These are phyloP conservation scores for Sechiopsis laciniata DNA, from an alignment of 306 rosid species.

Conservation along the genomic window DNA sequence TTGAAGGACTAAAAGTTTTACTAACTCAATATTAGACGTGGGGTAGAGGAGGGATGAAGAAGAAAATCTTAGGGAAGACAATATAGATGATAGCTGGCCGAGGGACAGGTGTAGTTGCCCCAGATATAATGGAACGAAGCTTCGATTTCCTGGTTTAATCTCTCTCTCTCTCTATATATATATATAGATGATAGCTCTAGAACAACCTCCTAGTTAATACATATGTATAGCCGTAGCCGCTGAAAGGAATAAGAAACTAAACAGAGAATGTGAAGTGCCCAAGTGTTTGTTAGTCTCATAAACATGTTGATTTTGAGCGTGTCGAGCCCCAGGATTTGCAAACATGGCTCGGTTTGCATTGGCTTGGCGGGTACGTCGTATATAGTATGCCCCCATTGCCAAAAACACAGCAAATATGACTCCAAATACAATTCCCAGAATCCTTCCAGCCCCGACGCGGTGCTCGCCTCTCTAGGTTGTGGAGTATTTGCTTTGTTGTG, in stretches of 20 bases:
- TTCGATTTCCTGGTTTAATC: no score
- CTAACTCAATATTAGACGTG: background rate
- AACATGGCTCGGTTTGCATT: slow-evolving; percentile 39
- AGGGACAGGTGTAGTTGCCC: no score
- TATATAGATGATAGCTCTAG: slow-evolving; percentile 3
- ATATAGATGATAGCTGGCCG: background rate
- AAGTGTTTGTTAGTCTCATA: slow-evolving; percentile 8
- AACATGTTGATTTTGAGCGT: background rate
- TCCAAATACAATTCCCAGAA: slow-evolving; percentile 57
- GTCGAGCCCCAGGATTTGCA: slow-evolving; percentile 47
- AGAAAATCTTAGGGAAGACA: background rate
- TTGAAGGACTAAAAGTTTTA: background rate
- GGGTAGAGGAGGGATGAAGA: background rate
- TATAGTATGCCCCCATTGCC: slow-evolving; percentile 58
- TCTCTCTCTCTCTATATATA: no score
- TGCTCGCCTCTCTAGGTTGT: slow-evolving; percentile 22
- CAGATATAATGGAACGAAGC: no score
- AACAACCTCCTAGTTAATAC: background rate
- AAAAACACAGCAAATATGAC: slow-evolving; percentile 46
- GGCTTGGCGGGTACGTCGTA: slow-evolving; percentile 41
- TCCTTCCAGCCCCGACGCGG: slow-evolving; percentile 41
- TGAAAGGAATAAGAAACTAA: slow-evolving; percentile 20
- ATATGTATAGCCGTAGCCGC: background rate
- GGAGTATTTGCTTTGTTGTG: slow-evolving; percentile 40
- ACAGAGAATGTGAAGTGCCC: background rate